These are phyloP conservation scores for Leptodontidium sp. DNA, from an alignment of 2,329 filamentous ascomycete species.

Conservation along the genomic window DNA sequence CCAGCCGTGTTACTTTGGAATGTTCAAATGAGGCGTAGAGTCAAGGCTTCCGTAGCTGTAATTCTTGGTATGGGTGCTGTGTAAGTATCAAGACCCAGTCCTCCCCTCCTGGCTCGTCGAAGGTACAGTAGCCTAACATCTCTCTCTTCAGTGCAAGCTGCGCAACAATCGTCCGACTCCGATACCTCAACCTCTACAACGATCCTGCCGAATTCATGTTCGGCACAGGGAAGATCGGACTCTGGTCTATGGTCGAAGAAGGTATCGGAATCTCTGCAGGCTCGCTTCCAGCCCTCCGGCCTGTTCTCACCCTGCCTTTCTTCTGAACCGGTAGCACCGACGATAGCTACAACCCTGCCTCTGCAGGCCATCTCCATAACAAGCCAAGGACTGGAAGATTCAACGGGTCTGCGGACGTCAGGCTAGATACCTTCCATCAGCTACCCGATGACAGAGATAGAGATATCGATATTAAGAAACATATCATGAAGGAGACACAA, in stretches of 20 bases:
- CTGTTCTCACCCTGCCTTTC: conserved; percentile 49
- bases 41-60: conserved; percentile 54
- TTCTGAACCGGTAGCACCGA: conserved; percentile 32
- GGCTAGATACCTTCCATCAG: conserved; percentile 38
- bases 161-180: conserved; percentile 53
- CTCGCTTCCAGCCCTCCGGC: conserved; percentile 55
- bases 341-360: conserved; percentile 20
- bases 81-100: conserved; percentile 40
- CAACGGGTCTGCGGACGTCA: conserved; percentile 26
- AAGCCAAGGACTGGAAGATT: conserved; percentile 29
- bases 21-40: conserved; percentile 53
- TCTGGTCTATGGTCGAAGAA: conserved; percentile 58
- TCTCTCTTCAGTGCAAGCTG: conserved; percentile 45
- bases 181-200: conserved; percentile 52
- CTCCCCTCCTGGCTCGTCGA: background rate
- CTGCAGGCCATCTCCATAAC: conserved; percentile 29
- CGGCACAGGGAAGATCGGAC: conserved; percentile 51
- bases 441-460: conserved; percentile 34
- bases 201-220: conserved; percentile 52
- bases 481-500: conserved; percentile 51
- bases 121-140: conserved; percentile 27
- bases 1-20: conserved; percentile 52
- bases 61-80: conserved; percentile 55
- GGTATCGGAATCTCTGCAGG: conserved; percentile 59
- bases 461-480: conserved; percentile 48